Conservation (phyloP, 495 filamentous ascomycete species). For the Xylaria grammica region DNA sequence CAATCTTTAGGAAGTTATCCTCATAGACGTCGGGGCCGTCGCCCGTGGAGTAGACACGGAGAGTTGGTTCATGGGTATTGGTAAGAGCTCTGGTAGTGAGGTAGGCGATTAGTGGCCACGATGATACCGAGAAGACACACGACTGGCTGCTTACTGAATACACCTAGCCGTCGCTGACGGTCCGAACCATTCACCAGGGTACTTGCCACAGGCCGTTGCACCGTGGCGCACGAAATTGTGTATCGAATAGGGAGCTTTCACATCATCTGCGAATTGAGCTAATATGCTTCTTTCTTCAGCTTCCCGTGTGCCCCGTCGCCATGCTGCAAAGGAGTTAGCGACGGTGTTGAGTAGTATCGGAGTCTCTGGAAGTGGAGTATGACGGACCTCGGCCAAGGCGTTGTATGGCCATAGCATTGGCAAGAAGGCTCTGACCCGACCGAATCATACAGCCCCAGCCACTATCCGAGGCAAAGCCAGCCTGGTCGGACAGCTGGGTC, state of each 20-base stretch:
- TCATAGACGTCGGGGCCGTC: constrained; percentile 93
- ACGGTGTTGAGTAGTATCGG: constrained; percentile 8
- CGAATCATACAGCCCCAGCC: constrained; percentile 99
- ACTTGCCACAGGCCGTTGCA: constrained; percentile 85
- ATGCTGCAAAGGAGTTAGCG: constrained; percentile 61
- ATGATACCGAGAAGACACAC: background rate
- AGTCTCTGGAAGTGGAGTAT: constrained; percentile 1
- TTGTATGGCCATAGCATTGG: constrained; percentile 77
- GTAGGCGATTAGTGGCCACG: background rate
- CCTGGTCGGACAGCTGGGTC: constrained; percentile 77
- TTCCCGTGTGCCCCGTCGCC: constrained; percentile 68
- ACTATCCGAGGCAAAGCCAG: constrained; percentile 89
- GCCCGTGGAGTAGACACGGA: constrained; percentile 87
- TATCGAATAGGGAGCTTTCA: constrained; percentile 88
- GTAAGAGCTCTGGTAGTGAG: constrained; percentile 68
- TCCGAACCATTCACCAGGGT: constrained; percentile 98
- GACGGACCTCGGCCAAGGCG: constrained; percentile 78
- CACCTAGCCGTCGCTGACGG: constrained; percentile 97
- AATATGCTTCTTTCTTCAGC: constrained; percentile 75
- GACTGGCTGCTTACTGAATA: constrained; percentile 74
- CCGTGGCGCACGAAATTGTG: constrained; percentile 93
- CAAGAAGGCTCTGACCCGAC: constrained; percentile 90
- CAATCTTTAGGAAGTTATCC: constrained; percentile 78
- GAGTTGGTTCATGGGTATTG: constrained; percentile 58
- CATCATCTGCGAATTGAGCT: constrained; percentile 85